Base-by-base conservation (phyloP, 1,284 basidiomycete genomes). In the Austroboletus novae-zelandiae region DNA sequence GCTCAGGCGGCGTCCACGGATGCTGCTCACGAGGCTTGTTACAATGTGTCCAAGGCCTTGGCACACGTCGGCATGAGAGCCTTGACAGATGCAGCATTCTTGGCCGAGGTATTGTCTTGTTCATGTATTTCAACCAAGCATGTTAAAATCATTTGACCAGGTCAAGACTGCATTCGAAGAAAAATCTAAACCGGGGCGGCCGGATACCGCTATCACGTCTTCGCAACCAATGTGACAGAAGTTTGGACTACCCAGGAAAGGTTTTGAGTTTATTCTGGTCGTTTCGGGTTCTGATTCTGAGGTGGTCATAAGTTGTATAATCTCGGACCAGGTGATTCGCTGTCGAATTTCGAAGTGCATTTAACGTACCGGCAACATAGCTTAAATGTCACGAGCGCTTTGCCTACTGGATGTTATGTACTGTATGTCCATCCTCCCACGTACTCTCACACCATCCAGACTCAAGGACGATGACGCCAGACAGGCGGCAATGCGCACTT, bases 291-390 rank as follows among this genome's bases (percentile, higher is more conserved):
- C 50, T 29, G 50, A n/a, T 17, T 10, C 4, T n/a, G 34, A 10
- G 6, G 23, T 31, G 31, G 17, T 9, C 2, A 17, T 9, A 13
- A 94, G 86, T 72, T 98, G 50, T 99, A 98, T 76, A 94, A 89
- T 57, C 86, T 93, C 29, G 96, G 96, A 27, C 92, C 92, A 4
- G 89, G 81, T n/a, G 86, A 96, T 70, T 88, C 89, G 13, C 73
- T 98, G 46, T 79, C 79, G 51, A 98, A 98, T 70, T 99, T 95
- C 63, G 91, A 94, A 65, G 89, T 98, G 23, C 96, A 99, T 71
- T 73, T 98, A 52, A 83, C 81, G 71, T 91, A 92, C 65, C 76
- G 84, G 20, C 72, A 76, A 58, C 89, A 92, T 64, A 81, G 84
- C 35, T 67, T 70, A 40, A 82, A 80, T 56, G 83, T 89, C 40